Conservation (phyloP, 2,329 filamentous ascomycete genomes). For the Thielaviopsis musarum region DNA sequence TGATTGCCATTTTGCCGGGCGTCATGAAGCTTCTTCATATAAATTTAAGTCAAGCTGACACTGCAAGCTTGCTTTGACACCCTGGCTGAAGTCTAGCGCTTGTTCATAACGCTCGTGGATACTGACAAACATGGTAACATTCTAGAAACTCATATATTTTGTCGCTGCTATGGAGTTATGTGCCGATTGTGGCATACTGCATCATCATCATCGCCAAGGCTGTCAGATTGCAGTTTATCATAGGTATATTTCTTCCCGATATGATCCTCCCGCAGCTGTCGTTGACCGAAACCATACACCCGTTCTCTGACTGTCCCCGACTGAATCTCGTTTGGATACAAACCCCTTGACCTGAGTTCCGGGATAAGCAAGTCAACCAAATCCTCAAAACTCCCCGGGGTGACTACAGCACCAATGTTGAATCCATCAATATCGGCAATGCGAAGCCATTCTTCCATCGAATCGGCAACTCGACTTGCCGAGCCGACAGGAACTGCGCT, state of each 20-base stretch:
- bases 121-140: too few species aligned
- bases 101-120: too few species aligned
- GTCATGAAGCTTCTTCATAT: too few species aligned
- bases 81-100: too few species aligned
- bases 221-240: neutral
- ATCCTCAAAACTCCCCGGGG: conserved; percentile 48
- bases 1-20: too few species aligned
- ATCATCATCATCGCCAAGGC: neutral
- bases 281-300: neutral
- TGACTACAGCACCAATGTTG: conserved; percentile 20
- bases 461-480: conserved; percentile 18
- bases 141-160: neutral
- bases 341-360: conserved; percentile 38
- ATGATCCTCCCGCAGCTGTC: neutral
- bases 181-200: too few species aligned
- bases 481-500: conserved; percentile 19
- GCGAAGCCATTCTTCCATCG: conserved; percentile 20
- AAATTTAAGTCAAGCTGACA: too few species aligned
- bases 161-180: neutral
- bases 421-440: conserved; percentile 48
- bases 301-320: neutral
- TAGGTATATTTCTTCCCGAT: neutral
- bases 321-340: conserved; percentile 24
- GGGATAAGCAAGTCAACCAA: conserved; percentile 47
- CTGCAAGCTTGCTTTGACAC: too few species aligned